Evolutionary conservation across 495 filamentous ascomycete species (phyloP).

Genomic region (Parachaetomium inaequale): DNA sequence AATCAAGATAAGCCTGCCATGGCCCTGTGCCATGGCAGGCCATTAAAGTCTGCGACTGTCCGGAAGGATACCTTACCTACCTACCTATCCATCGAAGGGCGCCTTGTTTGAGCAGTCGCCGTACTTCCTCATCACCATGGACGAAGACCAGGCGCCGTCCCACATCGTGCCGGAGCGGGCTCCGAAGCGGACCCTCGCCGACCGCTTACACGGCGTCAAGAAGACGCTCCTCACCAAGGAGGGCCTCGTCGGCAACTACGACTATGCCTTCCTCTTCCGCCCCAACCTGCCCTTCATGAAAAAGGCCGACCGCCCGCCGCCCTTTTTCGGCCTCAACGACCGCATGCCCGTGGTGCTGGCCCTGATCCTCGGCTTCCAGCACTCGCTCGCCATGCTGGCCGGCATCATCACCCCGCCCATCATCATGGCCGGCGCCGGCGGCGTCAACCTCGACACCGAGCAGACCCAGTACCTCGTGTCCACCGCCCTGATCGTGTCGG

Average conservation of each 20-base stretch:
- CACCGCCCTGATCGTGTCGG: conserved; percentile 82
- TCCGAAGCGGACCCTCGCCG: conserved; percentile 33
- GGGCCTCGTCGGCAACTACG: conserved; percentile 78
- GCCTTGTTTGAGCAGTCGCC: too few relatives aligned
- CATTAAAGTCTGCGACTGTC: too few relatives aligned
- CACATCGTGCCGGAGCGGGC: conserved; percentile 39
- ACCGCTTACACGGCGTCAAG: conserved; percentile 29
- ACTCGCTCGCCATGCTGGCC: conserved; percentile 52
- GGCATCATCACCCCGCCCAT: conserved; percentile 74
- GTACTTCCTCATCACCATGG: conserved; percentile 30
- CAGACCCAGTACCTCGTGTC: conserved; percentile 81
- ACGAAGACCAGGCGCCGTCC: conserved; percentile 47
- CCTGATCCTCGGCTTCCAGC: conserved; percentile 52
- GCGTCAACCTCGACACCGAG: conserved; percentile 60
- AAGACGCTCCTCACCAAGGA: conserved; percentile 53
- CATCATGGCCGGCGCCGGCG: conserved; percentile 60
- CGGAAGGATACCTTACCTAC: too few relatives aligned
- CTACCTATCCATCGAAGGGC: too few relatives aligned
- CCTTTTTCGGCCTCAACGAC: conserved; percentile 88
- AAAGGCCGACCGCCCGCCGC: conserved; percentile 57
- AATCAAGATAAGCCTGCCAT: too few relatives aligned
- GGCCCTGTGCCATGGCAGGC: too few relatives aligned
- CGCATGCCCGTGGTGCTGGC: conserved; percentile 76
- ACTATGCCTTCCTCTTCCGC: conserved; percentile 68
- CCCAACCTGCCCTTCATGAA: conserved; percentile 84